These are phyloP conservation scores for Carex scoparia DNA, from an alignment of 176 grass and related monocot species.

Conservation along the genomic window DNA sequence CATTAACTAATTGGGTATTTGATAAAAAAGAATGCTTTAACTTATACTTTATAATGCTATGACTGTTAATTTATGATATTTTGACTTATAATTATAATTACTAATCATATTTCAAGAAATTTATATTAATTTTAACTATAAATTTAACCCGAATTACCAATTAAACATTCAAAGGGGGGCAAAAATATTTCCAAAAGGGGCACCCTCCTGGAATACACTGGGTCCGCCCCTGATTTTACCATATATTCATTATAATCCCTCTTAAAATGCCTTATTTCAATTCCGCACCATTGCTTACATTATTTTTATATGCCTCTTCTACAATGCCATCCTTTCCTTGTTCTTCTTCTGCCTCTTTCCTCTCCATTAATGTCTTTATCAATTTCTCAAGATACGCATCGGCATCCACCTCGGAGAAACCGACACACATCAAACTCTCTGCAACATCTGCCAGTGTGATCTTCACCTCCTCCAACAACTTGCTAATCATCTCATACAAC, in stretches of 20 bases:
- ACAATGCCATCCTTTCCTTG: neutral
- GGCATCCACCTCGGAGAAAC: slow-evolving; percentile 27
- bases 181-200: no score
- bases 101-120: no score
- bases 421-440: slow-evolving; percentile 49
- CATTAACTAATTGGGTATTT: no score
- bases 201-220: no score
- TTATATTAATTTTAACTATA: no score
- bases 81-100: no score
- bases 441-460: slow-evolving; percentile 64
- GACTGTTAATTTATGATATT: no score
- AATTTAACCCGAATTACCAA: no score
- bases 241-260: neutral
- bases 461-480: slow-evolving; percentile 35
- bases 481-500: slow-evolving; percentile 11
- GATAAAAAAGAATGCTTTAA: no score
- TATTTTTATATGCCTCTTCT: neutral
- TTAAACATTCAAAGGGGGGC: no score
- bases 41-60: no score
- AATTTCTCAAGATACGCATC: slow-evolving; percentile 9
- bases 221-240: no score
- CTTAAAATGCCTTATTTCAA: neutral
- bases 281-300: neutral
- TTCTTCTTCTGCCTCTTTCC: slow-evolving; percentile 8
- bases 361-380: slow-evolving; percentile 12